Evolutionary conservation across 495 filamentous ascomycete genomes (phyloP), one percentile per base, ranked within the genome.

Genomic region (Neurospora africana): DNA sequence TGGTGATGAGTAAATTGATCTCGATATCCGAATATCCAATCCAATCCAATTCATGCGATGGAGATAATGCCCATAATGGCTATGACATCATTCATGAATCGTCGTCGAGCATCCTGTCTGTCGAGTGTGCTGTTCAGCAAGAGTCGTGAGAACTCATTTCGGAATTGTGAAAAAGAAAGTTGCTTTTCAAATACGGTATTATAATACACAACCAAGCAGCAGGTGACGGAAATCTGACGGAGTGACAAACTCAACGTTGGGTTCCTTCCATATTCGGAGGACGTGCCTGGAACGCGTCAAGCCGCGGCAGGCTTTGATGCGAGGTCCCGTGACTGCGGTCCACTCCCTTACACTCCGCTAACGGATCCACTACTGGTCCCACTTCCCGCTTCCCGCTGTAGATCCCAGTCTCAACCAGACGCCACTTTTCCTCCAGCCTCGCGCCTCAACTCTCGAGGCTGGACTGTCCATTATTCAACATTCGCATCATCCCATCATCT

Each of bases 1-100:
- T 97, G 30, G 71, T 86, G 83, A 36, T 7, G 36, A 36, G 36
- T 9, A 36, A 36, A 5, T 8, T 36, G 5, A 36, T 36, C 36
- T 8, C 36, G 36, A 61, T 9, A 17, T 39, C 23, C 33, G 38
- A 53, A 73, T 23, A 9, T 44, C 10, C 9, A 74, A 72, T 73
- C 76, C 74, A 40, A 69, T 37, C 7, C 8, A 74, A 74, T 73
- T 78, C 75, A 33, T 19, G 38, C 0, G 27, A 41, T 10, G 9
- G 69, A 53, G 4, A 70, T n/a, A 38, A 5, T 21, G 23, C 69
- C 53, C 23, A 65, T 33, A 65, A 65, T 65, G 53, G 53, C 53
- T 4, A 61, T 33, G 53, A 33, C 53, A 33, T 65, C 53, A 65
- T 33, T 17, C 53, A 61, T 61, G 15, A 61, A 61, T 61, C 53